Evolutionary conservation across 2,329 filamentous ascomycete species (phyloP), one percentile per base, ranked within the genome.

Genomic region (Colletotrichum eremochloae): DNA sequence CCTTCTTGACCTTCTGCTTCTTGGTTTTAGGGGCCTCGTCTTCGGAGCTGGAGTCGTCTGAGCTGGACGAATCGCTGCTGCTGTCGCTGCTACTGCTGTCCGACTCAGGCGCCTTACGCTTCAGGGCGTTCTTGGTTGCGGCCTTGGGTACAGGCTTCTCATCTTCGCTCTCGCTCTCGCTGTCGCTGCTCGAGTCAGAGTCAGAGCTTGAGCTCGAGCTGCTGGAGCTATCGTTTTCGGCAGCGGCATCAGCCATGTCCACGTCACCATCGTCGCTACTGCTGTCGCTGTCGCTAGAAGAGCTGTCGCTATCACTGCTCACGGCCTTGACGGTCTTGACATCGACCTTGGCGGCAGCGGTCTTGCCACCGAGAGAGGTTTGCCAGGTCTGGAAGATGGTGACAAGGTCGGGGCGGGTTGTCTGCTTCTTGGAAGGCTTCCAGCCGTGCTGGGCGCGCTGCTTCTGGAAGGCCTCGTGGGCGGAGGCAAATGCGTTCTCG

Each of bases 401-500:
- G 46, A 86, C 83, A 2, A 90, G 84, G 65, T 68, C 38, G 57
- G 74, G 63, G 57, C 77, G 77, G 67, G 78, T 78, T 14, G 64
- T 68, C 60, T 77, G 76, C 52, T 61, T 74, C 64, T 71, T 75
- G 52, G 72, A 69, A 29, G 78, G 77, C 56, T 83, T 79, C 84
- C 84, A 87, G 63, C 85, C 86, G 75, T 87, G 86, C 81, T 83
- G 85, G 78, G 82, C 86, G 65, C 88, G 85, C 78, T 94, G 90
- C 78, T 91, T 89, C 76, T 86, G 84, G 77, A 94, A 92, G 6
- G 89, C 87, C 71, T 86, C 83, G 77, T 88, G 88, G 57, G 92
- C 89, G 71, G 86, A 85, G 60, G 85, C 81, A 77, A 93, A 92
- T n/a, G 89, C 88, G 79, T 92, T 87, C 57, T 91, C 87, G 53